Base-by-base conservation (phyloP, 1,139 yeast genomes). In the Scheffersomyces titani region DNA sequence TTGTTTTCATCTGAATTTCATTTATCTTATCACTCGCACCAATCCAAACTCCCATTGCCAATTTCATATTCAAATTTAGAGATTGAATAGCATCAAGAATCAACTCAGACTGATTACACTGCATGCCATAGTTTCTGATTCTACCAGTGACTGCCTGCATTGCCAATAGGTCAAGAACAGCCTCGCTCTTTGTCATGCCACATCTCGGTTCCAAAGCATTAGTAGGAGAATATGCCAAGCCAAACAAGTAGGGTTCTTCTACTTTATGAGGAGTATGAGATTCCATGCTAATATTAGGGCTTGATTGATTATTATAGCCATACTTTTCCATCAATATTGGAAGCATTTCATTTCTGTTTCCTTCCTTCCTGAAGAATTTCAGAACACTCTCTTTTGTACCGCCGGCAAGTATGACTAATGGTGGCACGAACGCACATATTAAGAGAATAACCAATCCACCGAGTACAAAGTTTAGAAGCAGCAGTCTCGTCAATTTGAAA, bases 1-100 rank as follows among this genome's bases (percentile, higher is more conserved):
- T 76, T 6, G 70, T 74, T 3, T 70, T 63, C 51, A 85, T 64
- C 59, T 86, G 88, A 3, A 67, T 65, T 19, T 69, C 59, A 54
- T 85, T 82, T 1, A 73, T 70, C 0, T 69, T 67, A 11, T 76
- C 73, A 65, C 83, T 74, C 0, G 63, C 56, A 0, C 87, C 85
- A 49, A 87, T 82, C 90, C 90, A 86, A 1, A 88, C 82, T 0
- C 92, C 92, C 66, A 88, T 67, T 0, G 90, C 73, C 36, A 89
- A 67, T 0, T 87, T 82, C 78, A 88, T 77, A 61, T 86, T 80
- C 49, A 87, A 67, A 21, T 80, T 73, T 55, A 86, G 70, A 6
- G 76, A 75, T 52, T 74, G 70, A 18, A 89, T 83, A 0, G 90
- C 83, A 19, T 82, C 81, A 52, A 89, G 69, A 19, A 87, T 81